Evolutionary conservation across 2,329 filamentous ascomycete species (phyloP), one percentile per base, ranked within the genome.

Genomic region (Fusarium begoniae): DNA sequence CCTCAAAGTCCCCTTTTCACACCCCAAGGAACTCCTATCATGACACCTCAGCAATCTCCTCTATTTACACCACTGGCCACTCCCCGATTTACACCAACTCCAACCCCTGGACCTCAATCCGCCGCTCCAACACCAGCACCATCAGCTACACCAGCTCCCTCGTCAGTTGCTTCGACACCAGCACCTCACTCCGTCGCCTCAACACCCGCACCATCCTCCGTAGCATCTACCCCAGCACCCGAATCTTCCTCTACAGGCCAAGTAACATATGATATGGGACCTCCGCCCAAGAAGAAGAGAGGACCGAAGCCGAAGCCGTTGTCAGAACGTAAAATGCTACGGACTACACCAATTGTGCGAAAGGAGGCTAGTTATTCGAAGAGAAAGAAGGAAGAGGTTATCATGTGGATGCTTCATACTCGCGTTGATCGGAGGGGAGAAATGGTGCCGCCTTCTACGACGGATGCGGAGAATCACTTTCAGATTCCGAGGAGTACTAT

Each of bases 401-500:
- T 72, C 1, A 26, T 30, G 41, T 73, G 66, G 60, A 55, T 72
- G 50, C 20, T 73, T 13, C 45, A 50, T 30, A 45, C 60, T 20
- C 43, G 60, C 3, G 59, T 70, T 24, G 43, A 51, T 6, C 54
- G 68, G 13, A 40, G 40, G 22, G 54, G 48, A 13, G 43, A 70
- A 22, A 55, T 55, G 43, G 66, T 55, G 15, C 66, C 60, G 54
- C 68, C 66, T 45, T 56, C 60, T 24, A 44, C 44, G 2, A 30
- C 18, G 5, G 68, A 70, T 41, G 68, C 68, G 18, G 68, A 61
- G 44, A 56, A 66, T 7, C 43, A 70, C 18, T 70, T 70, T 12
- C 40, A 56, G 38, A 70, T 70, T 13, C 68, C 66, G 13, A 41
- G 66, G 48, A 70, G 68, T 11, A 70, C 68, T 24, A 70, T 70